Base-by-base conservation (phyloP, 1,284 basidiomycete species). In the Austropuccinia psidii region DNA sequence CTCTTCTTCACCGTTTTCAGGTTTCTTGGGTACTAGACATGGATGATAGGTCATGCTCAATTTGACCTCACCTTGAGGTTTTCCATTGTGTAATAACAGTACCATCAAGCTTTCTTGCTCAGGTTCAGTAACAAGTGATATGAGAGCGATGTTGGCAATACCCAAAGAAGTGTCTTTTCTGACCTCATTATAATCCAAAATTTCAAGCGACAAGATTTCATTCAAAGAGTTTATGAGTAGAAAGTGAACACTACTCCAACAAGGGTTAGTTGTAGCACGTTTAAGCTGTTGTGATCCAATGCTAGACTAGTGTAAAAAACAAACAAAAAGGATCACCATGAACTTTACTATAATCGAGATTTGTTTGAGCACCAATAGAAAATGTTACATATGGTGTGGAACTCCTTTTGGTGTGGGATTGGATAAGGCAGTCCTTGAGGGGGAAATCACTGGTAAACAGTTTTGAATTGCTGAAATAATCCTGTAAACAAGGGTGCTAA, bases 191-290 rank as follows among this genome's bases (percentile, higher is more conserved):
- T 86, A 96, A 81, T 99, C 96, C 79, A 87, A 87, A 47, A 97
- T 80, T 67, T 84, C 85, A 75, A 99, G 82, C 47, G 88, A 83
- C 64, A 99, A 85, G 27, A 87, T 84, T 75, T 97, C 95, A 45
- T 88, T 86, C 57, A 98, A 85, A 29, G 87, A 86, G 81, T 91
- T 93, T 83, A 98, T 84, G 66, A 98, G 85, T 67, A 98, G 80
- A 81, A 93, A 95, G 78, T 95, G 93, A 50, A 90, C 92, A 80
- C 98, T 94, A 80, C 88, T 86, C 91, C 91, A 99, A 31, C 89
- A 87, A 0, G 96, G 96, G 78, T 93, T 91, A 33, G 77, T 64
- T n/a, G 78, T 79, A 77, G 75, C 80, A 79, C 41, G 82, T 82
- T 68, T 79, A 77, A 9, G 77, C 78, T 41, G 81, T 77, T 11